These are phyloP conservation scores for Elsinoe arachidis DNA, from an alignment of 2,329 filamentous ascomycete genomes.

Conservation along the genomic window DNA sequence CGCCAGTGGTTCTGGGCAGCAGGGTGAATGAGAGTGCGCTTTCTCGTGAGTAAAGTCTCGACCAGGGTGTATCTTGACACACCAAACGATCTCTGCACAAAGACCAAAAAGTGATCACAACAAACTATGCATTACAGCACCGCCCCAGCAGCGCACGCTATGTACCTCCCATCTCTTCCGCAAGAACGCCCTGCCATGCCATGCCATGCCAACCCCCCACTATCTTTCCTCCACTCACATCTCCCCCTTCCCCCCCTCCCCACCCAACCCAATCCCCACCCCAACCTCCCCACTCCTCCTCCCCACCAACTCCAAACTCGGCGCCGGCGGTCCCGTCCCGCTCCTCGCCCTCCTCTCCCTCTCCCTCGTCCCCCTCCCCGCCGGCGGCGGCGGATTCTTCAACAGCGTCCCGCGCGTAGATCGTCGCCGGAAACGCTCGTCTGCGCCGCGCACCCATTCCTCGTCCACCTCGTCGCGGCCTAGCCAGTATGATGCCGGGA, in stretches of 20 bases:
- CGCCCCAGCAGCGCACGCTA: neutral
- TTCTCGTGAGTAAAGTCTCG: too few species aligned
- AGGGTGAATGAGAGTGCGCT: neutral
- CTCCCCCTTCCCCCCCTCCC: neutral
- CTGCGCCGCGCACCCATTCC: conserved; percentile 59
- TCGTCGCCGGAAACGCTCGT: conserved; percentile 49
- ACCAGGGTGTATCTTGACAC: too few species aligned
- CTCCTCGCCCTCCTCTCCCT: conserved; percentile 53
- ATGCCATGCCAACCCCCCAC: neutral
- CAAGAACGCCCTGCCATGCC: neutral
- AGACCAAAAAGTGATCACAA: neutral
- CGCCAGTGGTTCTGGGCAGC: too few species aligned
- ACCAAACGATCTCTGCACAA: too few species aligned
- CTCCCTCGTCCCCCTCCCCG: conserved; percentile 38
- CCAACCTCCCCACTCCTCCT: neutral
- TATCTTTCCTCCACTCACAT: neutral
- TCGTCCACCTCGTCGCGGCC: conserved; percentile 52
- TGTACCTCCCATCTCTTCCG: neutral
- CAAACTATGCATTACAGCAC: conserved; percentile 1
- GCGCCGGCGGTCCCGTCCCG: conserved; percentile 49
- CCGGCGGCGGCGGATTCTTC: conserved; percentile 1
- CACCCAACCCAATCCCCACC: neutral
- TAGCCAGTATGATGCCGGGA: conserved; percentile 74
- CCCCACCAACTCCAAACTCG: conserved; percentile 15
- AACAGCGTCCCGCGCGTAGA: conserved; percentile 26